Conservation (phyloP, 2,329 filamentous ascomycete genomes). For the Mycocentrospora acerina region DNA sequence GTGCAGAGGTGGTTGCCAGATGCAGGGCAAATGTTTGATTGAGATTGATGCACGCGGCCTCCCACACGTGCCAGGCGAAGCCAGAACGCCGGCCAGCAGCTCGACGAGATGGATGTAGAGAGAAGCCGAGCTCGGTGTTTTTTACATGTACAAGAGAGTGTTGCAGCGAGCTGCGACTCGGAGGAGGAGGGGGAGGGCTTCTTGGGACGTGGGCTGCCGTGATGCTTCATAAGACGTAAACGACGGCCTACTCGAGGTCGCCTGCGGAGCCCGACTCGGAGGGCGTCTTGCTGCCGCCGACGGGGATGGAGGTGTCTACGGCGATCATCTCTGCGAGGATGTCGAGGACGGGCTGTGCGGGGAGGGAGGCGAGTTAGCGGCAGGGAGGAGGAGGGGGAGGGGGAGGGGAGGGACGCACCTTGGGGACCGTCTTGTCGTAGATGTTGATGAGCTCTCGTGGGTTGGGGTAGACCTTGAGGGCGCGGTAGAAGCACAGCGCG, state of each 20-base stretch:
- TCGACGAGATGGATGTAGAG: conserved; percentile 16
- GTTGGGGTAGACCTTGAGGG: conserved; percentile 95
- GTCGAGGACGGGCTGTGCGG: conserved; percentile 77
- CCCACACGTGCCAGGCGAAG: conserved; percentile 9
- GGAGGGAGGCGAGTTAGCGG: conserved; percentile 12
- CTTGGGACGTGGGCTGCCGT: conserved; percentile 12
- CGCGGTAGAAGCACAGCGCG: conserved; percentile 95
- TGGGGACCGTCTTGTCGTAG: conserved; percentile 97
- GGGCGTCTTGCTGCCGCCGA: conserved; percentile 39
- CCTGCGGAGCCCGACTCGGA: conserved; percentile 38
- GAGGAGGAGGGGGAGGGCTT: conserved; percentile 11
- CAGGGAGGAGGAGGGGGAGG: neutral
- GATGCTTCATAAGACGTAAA: conserved; percentile 11
- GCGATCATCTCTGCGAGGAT: conserved; percentile 98
- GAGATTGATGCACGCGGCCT: neutral
- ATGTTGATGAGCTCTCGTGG: conserved; percentile 91
- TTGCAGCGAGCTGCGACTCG: conserved; percentile 30
- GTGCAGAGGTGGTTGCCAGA: conserved; percentile 5
- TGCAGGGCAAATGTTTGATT: no score
- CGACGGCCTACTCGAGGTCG: conserved; percentile 33
- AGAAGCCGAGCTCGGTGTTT: conserved; percentile 15
- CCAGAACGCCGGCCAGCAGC: conserved; percentile 30
- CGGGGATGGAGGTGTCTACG: conserved; percentile 67
- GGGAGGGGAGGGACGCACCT: conserved; percentile 57
- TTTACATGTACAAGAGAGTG: conserved; percentile 42